These are phyloP conservation scores for Seiridium cupressi DNA, from an alignment of 2,329 filamentous ascomycete species.

Conservation along the genomic window DNA sequence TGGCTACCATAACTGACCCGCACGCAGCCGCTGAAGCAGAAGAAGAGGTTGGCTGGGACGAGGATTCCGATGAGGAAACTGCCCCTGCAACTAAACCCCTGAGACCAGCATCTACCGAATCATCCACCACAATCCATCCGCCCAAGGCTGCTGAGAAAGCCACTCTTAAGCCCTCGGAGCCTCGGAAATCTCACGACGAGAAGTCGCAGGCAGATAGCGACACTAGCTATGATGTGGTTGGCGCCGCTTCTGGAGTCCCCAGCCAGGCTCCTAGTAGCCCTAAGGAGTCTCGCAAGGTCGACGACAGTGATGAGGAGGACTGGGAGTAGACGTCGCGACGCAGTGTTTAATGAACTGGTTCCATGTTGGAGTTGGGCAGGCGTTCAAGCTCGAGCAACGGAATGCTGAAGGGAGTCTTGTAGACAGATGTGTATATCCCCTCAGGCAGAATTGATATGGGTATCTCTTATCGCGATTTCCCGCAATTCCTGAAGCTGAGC, in stretches of 20 bases:
- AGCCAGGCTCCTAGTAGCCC: constrained; percentile 74
- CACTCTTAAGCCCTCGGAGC: constrained; percentile 60
- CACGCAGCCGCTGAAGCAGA: constrained; percentile 63
- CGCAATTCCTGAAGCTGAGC: too few species aligned
- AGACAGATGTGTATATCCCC: constrained; percentile 19
- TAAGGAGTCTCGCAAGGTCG: constrained; percentile 52
- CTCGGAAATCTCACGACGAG: constrained; percentile 79
- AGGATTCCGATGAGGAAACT: constrained; percentile 62
- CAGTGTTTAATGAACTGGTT: neutral
- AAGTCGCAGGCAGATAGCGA: constrained; percentile 92
- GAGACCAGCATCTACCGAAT: constrained; percentile 46
- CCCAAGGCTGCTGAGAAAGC: constrained; percentile 33
- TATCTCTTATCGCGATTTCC: neutral
- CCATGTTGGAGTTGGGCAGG: constrained; percentile 7
- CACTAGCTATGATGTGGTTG: constrained; percentile 92
- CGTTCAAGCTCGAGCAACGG: neutral
- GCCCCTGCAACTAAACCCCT: constrained; percentile 29
- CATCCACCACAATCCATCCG: constrained; percentile 61
- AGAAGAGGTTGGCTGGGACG: constrained; percentile 68
- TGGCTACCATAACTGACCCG: constrained; percentile 28
- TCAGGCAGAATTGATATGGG: constrained; percentile 2
- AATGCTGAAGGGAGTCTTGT: constrained; percentile 5
- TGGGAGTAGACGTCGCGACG: constrained; percentile 24
- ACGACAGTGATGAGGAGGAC: constrained; percentile 66
- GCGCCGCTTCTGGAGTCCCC: constrained; percentile 69